These are phyloP conservation scores for Euclidium syriacum DNA, from an alignment of 345 rosid genomes.

Conservation along the genomic window DNA sequence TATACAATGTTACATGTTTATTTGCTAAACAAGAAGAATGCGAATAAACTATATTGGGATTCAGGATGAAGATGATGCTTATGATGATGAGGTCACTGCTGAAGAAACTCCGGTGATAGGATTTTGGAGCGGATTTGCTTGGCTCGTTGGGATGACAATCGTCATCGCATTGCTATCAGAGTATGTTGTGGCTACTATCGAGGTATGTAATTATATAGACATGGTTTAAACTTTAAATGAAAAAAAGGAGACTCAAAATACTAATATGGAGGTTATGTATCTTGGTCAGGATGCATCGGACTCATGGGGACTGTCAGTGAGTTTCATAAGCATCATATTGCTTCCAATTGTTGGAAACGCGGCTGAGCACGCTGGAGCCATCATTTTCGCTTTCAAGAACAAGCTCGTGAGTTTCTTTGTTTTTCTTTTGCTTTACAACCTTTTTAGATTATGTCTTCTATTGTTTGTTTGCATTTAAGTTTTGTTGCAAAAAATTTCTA, in stretches of 20 bases:
- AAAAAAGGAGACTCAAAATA: not conserved
- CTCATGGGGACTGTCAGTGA: conserved; percentile 85
- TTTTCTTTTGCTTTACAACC: not conserved
- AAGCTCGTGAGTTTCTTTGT: conserved; percentile 48
- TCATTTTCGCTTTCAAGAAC: conserved; percentile 92
- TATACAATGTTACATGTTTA: not conserved
- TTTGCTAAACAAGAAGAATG: not conserved
- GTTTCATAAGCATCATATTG: conserved; percentile 82
- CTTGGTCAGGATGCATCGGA: conserved; percentile 59
- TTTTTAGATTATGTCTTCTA: not conserved
- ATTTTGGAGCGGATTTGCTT: conserved; percentile 72
- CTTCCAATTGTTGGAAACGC: conserved; percentile 96
- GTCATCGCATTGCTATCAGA: conserved; percentile 71
- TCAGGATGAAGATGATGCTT: conserved; percentile 34
- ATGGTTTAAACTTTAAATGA: not conserved
- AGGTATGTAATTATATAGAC: conserved; percentile 37
- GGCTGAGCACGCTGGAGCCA: conserved; percentile 91
- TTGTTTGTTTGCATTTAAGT: not conserved
- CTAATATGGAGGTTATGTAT: not conserved
- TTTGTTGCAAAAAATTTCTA: not conserved
- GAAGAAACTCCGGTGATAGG: conserved; percentile 69
- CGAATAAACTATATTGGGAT: not conserved
- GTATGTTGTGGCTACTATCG: conserved; percentile 75
- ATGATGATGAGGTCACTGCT: conserved; percentile 33
- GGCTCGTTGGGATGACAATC: conserved; percentile 83